Conservation (phyloP, 2,329 filamentous ascomycete species). For the Trichoderma asperellum region DNA sequence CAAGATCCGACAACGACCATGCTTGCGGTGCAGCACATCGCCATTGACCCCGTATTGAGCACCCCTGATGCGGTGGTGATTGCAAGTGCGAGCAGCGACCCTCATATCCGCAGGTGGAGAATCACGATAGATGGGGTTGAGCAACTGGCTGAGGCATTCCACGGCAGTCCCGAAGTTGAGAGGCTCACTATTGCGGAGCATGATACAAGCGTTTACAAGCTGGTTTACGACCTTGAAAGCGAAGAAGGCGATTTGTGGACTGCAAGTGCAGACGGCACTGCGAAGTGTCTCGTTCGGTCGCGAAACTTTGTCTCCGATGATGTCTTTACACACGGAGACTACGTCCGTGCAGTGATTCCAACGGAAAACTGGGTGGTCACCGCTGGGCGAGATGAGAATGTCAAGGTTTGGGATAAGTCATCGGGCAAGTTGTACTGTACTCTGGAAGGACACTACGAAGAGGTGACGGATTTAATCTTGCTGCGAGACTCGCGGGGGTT, state of each 20-base stretch:
- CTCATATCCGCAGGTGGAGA: conserved; percentile 77
- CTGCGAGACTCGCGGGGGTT: conserved; percentile 48
- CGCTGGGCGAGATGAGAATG: conserved; percentile 86
- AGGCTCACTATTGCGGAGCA: conserved; percentile 71
- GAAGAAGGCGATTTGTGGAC: conserved; percentile 83
- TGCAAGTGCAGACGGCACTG: conserved; percentile 86
- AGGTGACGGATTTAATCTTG: conserved; percentile 80
- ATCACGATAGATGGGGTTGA: conserved; percentile 58
- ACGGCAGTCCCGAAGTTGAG: conserved; percentile 46
- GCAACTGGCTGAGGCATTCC: conserved; percentile 56
- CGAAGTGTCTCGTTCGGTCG: conserved; percentile 74
- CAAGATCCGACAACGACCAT: conserved; percentile 72
- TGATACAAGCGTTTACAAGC: conserved; percentile 85
- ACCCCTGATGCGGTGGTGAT: conserved; percentile 58
- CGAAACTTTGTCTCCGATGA: conserved; percentile 74
- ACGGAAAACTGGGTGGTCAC: conserved; percentile 81
- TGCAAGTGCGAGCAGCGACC: conserved; percentile 80
- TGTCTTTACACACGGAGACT: conserved; percentile 79
- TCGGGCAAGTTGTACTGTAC: conserved; percentile 74
- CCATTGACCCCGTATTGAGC: conserved; percentile 69
- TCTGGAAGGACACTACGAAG: conserved; percentile 86
- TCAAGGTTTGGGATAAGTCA: conserved; percentile 83
- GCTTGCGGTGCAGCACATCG: conserved; percentile 80
- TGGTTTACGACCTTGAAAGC: conserved; percentile 68
- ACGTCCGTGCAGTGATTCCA: conserved; percentile 80